phyloP scores from a whole-genome alignment of 768 basidiomycete species.

The Tulasnella sp. region DNA sequence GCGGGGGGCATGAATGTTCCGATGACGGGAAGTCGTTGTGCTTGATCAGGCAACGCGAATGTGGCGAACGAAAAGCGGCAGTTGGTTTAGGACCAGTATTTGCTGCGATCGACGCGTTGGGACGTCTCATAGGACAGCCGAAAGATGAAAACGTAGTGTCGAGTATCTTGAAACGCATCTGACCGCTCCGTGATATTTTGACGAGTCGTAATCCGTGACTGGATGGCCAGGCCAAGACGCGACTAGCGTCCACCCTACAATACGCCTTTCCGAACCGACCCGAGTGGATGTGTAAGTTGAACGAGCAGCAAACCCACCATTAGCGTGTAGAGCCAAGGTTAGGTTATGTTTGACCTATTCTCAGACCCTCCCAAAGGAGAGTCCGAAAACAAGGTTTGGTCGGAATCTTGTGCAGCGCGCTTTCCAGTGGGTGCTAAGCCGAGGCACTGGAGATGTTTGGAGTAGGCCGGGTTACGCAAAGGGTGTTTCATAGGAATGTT shows the following conservation, averaged over 20 bases:
- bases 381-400: slow-evolving; percentile 9
- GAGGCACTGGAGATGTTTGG: neutral
- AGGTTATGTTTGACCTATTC: neutral
- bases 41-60: neutral
- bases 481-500: neutral
- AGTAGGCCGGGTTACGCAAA: neutral
- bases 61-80: neutral
- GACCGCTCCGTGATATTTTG: neutral
- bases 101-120: neutral
- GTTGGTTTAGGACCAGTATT: neutral
- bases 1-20: neutral
- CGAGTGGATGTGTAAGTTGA: neutral
- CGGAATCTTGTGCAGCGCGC: slow-evolving; percentile 1
- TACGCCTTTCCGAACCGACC: neutral
- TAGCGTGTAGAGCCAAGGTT: slow-evolving; percentile 11
- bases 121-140: neutral
- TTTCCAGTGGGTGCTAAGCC: neutral
- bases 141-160: neutral
- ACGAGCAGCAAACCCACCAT: neutral
- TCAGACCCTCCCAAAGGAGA: slow-evolving; percentile 8
- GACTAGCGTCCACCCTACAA: neutral
- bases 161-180: neutral
- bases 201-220: neutral
- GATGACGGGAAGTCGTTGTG: neutral
- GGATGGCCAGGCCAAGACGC: neutral